phyloP scores from a whole-genome alignment of 768 basidiomycete species.

The Rhodosporidiobolus sp. region DNA sequence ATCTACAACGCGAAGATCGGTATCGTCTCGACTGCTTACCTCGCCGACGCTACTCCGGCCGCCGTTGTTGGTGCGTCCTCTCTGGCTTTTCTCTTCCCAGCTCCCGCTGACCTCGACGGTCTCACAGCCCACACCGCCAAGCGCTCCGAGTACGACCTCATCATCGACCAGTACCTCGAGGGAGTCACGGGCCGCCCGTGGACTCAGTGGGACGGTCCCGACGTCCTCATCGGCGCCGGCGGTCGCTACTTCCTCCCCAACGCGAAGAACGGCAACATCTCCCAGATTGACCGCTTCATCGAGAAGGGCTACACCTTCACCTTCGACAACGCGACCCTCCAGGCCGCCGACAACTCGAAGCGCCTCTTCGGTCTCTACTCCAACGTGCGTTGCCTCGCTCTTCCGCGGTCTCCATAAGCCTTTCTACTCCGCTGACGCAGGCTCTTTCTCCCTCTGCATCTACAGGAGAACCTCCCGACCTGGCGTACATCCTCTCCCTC shows the following conservation, averaged over 20 bases:
- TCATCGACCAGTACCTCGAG: conserved; percentile 49
- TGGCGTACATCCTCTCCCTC: conserved; percentile 36
- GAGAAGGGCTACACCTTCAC: conserved; percentile 47
- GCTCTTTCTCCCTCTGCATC: no score
- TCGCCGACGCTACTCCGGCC: conserved; percentile 50
- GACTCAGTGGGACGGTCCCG: conserved; percentile 47
- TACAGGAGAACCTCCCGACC: conserved; percentile 48
- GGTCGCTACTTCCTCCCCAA: conserved; percentile 30
- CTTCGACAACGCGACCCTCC: conserved; percentile 47
- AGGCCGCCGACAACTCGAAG: conserved; percentile 43
- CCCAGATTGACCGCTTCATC: conserved; percentile 40
- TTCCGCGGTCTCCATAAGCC: no score
- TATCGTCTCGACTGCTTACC: conserved; percentile 50
- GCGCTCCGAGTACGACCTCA: conserved; percentile 46
- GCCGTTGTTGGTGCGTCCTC: conserved; percentile 45
- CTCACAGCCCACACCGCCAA: conserved; percentile 44
- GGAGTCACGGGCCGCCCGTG: conserved; percentile 48
- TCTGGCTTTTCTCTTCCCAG: conserved; percentile 51
- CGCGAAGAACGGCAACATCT: conserved; percentile 41
- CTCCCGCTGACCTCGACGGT: conserved; percentile 48
- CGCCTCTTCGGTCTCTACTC: conserved; percentile 50
- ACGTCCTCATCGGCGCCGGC: conserved; percentile 43
- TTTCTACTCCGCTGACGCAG: no score
- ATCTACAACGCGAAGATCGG: conserved; percentile 48
- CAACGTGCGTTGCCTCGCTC: no score